These are phyloP conservation scores for Agastache rugosa DNA, from an alignment of 257 asterid genomes.

Conservation along the genomic window DNA sequence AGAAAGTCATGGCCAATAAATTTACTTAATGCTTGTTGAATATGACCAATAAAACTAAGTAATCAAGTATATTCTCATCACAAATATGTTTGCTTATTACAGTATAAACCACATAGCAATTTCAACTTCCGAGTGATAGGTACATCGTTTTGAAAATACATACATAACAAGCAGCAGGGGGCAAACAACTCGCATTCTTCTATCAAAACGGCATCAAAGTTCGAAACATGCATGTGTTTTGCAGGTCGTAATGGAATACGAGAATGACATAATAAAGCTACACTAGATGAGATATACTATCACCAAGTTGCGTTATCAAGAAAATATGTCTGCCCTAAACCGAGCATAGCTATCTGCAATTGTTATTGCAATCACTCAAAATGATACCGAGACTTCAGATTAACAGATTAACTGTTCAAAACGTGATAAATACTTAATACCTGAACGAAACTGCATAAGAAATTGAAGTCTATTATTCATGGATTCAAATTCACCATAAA, in stretches of 20 bases:
- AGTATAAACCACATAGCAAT: not conserved
- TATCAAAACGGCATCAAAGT: constrained; percentile 1
- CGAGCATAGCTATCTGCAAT: not conserved
- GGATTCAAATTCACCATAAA: constrained; percentile 13
- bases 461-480: not conserved
- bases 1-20: constrained; percentile 27
- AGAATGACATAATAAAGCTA: not conserved
- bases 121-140: constrained; percentile 13
- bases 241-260: not conserved
- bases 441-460: not conserved
- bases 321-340: not conserved
- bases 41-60: not conserved
- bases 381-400: not conserved
- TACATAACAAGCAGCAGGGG: not conserved
- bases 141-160: not conserved
- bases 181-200: constrained; percentile 10
- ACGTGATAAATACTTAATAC: not conserved
- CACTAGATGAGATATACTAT: constrained; percentile 4
- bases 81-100: not conserved
- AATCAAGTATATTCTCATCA: not conserved
- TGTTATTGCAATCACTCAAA: constrained; percentile 17
- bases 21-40: constrained; percentile 15
- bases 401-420: not conserved
- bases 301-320: constrained; percentile 6
- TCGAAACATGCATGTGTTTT: not conserved